Evolutionary conservation across 2,329 filamentous ascomycete genomes (phyloP), one percentile per base, ranked within the genome.

Genomic region (Aspergillus sp.): DNA sequence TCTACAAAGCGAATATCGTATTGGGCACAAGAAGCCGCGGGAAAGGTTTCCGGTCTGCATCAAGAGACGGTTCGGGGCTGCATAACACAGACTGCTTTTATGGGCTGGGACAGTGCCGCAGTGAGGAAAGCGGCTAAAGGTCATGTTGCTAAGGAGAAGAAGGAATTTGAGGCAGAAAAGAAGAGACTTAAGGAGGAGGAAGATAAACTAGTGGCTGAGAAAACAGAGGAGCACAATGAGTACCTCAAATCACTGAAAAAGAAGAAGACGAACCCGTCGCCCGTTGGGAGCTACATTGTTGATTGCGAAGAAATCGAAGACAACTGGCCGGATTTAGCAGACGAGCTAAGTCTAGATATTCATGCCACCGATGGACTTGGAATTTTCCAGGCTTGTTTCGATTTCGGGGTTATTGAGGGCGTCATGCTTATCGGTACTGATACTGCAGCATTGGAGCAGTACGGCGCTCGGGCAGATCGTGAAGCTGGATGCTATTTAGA

Each of bases 81-180:
- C 6, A 23, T 53, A 27, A 54, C 52, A 12, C 50, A 60, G 49
- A 49, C 54, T 19, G 49, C 61, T 17, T 61, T 52, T 41, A 51
- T 61, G 46, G 60, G 62, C 3, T 64, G 60, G 60, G 40, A 61
- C 27, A 35, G 15, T 19, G 51, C 45, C 51, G 44, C 53, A 14
- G 57, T 64, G 27, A 24, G 17, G 23, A 19, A 3, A 17, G 51
- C 56, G n/a, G 56, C 40, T n/a, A 35, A 45, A 21, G 21, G 31
- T 6, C 39, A 58, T 47, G 46, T 33, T 7, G n/a, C 40, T 3
- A 35, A 40, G 52, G 52, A 58, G 46, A 41, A 46, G 8, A 47
- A 24, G 46, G 23, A 21, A 6, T 21, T 21, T 21, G 19, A 21
- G 19, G 19, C 19, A 21, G 19, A 21, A 21, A 9, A 27, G 6